phyloP scores from a whole-genome alignment of 768 basidiomycete genomes.

The Leccinum boreale region DNA sequence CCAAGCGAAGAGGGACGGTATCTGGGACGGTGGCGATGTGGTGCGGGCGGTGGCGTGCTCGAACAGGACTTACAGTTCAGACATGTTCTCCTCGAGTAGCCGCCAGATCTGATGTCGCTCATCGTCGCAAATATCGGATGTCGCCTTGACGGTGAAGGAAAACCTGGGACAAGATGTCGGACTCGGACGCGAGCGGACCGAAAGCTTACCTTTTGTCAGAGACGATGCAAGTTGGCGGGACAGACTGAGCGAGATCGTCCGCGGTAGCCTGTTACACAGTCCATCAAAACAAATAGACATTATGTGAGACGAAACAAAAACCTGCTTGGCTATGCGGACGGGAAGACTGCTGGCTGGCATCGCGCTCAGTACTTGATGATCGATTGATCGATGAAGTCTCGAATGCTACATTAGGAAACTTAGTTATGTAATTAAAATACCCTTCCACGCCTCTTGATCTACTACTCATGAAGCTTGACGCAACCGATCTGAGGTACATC shows the following conservation, averaged over 20 bases:
- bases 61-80: slow-evolving; percentile 29
- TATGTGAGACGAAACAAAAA: slow-evolving; percentile 18
- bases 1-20: slow-evolving; percentile 59
- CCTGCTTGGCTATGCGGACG: slow-evolving; percentile 35
- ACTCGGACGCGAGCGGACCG: not conserved
- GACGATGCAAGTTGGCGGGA: slow-evolving; percentile 8
- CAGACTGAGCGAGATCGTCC: slow-evolving; percentile 16
- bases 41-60: not conserved
- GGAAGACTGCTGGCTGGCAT: slow-evolving; percentile 12
- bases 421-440: not conserved
- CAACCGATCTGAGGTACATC: slow-evolving; percentile 90
- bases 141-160: slow-evolving; percentile 19
- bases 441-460: slow-evolving; percentile 2
- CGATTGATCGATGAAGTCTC: not conserved
- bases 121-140: slow-evolving; percentile 33
- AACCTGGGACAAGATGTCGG: slow-evolving; percentile 13
- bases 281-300: not conserved
- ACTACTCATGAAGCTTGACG: slow-evolving; percentile 81
- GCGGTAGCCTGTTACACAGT: slow-evolving; percentile 20
- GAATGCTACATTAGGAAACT: not conserved
- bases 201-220: slow-evolving; percentile 16
- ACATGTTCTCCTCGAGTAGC: slow-evolving; percentile 58
- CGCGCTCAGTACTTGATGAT: not conserved
- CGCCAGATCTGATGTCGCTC: slow-evolving; percentile 49
- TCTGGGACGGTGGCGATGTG: slow-evolving; percentile 33